Evolutionary conservation across 2,329 filamentous ascomycete species (phyloP), one percentile per base, ranked within the genome.

Genomic region (Myrmaecium sp.): DNA sequence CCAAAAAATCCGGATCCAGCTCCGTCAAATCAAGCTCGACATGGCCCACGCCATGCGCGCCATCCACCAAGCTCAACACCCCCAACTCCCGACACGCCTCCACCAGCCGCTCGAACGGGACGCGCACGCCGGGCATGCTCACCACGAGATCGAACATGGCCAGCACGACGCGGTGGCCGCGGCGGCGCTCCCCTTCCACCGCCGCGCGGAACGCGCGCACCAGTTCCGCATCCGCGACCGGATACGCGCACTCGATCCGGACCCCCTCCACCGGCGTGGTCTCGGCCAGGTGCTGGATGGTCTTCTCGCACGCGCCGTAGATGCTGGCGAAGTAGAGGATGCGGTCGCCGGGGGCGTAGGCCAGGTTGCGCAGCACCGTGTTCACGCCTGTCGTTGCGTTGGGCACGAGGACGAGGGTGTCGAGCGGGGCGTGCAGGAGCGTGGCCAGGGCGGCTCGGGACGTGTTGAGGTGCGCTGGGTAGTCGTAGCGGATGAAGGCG

Each of bases 361-460:
- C 43, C 2, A 94, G 50, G 44, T 77, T 84, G 21, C 75, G 69
- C n/a, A 93, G 63, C 4, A 92, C 68, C 0, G 72, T 79, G 52
- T 89, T 86, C 24, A 83, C 53, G 14, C 69, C 80, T 0, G 67
- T 74, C 0, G 81, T 91, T 8, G 83, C 81, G 46, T 94, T 94
- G 30, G 67, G 58, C 1, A 92, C 71, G 36, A 91, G 74, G 1
- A 92, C 82, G 20, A 79, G 57, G 6, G 73, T 70, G 6, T 74
- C 61, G 1, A 58, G 43, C 0, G 74, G 70, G 0, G 67, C 74
- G 33, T 78, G 67, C 33, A 94, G 55, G 13, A 81, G 42, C 14
- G 56, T 46, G 1, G 79, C 75, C 4, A 84, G 55, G 3, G 72
- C 73, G 18, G 50, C 54, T 6, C 81, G 73, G 6, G 65, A 65